These are phyloP conservation scores for Talinum fruticosum DNA, from an alignment of 148 eudicot species.

Conservation along the genomic window DNA sequence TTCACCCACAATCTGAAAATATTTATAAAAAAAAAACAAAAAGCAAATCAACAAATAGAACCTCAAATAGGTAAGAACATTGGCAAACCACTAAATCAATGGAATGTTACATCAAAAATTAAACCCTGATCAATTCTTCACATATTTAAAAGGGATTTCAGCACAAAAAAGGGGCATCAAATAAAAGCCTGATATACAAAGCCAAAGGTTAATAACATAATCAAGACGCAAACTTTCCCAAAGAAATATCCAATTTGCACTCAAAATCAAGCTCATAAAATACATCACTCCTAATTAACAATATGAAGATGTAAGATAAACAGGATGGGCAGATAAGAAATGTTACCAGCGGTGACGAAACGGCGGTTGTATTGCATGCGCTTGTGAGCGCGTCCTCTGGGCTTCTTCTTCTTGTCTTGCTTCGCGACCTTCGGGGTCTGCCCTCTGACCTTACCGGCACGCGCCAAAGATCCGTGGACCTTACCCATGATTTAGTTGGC, in stretches of 20 bases:
- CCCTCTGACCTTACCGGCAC: conserved; percentile 95
- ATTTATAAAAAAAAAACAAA: too few species aligned
- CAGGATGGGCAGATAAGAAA: not conserved
- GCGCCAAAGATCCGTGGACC: conserved; percentile 94
- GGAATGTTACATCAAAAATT: too few species aligned
- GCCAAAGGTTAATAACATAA: not conserved
- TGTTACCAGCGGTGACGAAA: conserved; percentile 79
- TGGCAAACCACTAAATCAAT: too few species aligned
- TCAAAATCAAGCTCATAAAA: not conserved
- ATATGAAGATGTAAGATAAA: too few species aligned
- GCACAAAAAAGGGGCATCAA: too few species aligned
- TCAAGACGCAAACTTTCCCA: not conserved
- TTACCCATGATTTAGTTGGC: conserved; percentile 30
- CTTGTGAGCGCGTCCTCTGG: conserved; percentile 93
- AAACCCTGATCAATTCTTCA: too few species aligned
- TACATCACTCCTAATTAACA: too few species aligned
- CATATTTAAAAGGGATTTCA: too few species aligned
- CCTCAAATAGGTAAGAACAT: not conserved
- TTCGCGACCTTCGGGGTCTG: conserved; percentile 86
- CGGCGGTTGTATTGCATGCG: conserved; percentile 87
- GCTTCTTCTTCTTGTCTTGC: conserved; percentile 98
- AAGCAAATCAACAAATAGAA: not conserved
- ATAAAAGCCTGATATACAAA: too few species aligned
- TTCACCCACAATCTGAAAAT: too few species aligned
- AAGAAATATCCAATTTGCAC: too few species aligned